These are phyloP conservation scores for Leishmania aethiopica DNA, from an alignment of 208 protist genomes.

Conservation along the genomic window DNA sequence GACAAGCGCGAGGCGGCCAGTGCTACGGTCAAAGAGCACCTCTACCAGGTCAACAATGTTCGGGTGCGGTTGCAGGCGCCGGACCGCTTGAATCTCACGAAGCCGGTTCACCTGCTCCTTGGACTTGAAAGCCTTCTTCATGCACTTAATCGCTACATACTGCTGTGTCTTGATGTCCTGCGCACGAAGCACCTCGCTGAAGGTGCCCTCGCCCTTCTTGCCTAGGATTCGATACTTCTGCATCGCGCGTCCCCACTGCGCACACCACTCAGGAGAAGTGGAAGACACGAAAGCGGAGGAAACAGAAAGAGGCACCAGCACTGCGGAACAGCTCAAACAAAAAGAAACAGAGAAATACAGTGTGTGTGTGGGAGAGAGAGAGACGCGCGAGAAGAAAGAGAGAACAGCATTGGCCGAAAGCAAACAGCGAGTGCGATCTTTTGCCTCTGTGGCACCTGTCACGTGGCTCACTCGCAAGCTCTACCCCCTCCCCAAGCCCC, in stretches of 20 bases:
- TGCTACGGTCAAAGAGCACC: conserved; percentile 94
- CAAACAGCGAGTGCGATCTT: background rate
- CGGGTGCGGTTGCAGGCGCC: conserved; percentile 90
- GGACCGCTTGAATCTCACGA: conserved; percentile 97
- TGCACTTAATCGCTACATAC: conserved; percentile 97
- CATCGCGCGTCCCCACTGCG: conserved; percentile 34
- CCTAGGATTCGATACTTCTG: conserved; percentile 95
- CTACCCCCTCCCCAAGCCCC: background rate
- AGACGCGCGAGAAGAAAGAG: background rate
- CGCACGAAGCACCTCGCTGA: conserved; percentile 97
- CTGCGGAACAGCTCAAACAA: background rate
- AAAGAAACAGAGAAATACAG: background rate
- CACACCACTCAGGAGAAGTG: background rate
- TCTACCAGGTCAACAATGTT: conserved; percentile 96
- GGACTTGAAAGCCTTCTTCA: conserved; percentile 95
- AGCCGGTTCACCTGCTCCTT: conserved; percentile 96
- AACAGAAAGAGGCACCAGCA: background rate
- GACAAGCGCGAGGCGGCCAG: conserved; percentile 94
- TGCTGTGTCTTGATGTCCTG: conserved; percentile 90
- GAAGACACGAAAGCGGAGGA: background rate
- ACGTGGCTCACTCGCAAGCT: background rate
- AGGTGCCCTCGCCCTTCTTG: conserved; percentile 98
- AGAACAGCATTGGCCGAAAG: background rate
- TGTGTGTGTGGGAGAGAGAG: too few species aligned
- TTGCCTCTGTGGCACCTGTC: background rate